phyloP scores from a whole-genome alignment of 2,329 filamentous ascomycete genomes.

The Aspergillus versicolor region DNA sequence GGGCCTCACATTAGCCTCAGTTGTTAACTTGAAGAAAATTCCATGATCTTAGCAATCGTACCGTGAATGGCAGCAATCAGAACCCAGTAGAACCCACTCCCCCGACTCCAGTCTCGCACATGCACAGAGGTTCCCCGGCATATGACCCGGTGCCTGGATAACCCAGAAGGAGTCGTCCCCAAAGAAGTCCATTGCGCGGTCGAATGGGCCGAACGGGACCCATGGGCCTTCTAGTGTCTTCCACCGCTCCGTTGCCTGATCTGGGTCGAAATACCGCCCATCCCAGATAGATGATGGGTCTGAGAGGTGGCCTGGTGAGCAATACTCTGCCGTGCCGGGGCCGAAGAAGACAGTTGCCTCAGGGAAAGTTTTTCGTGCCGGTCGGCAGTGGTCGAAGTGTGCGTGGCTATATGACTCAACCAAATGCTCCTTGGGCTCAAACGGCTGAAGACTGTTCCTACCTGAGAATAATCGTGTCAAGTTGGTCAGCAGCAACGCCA shows the following conservation, averaged over 20 bases:
- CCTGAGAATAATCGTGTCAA: background rate
- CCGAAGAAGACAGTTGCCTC: background rate
- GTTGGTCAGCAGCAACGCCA: no score
- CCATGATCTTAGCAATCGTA: no score
- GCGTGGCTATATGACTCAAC: background rate
- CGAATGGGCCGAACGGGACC: background rate
- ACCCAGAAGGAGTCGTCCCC: background rate
- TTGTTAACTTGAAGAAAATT: no score
- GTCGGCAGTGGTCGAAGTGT: background rate
- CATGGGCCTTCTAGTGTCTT: background rate
- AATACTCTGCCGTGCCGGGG: background rate
- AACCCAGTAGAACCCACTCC: background rate
- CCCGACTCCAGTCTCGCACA: background rate
- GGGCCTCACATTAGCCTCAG: no score
- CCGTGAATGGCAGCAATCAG: background rate
- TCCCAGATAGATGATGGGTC: background rate
- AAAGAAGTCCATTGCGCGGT: background rate
- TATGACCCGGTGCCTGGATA: background rate
- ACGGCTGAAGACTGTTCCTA: background rate
- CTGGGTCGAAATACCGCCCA: background rate
- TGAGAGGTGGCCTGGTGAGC: background rate
- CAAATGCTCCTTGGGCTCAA: no score
- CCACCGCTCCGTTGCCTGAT: background rate
- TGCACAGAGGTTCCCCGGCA: background rate
- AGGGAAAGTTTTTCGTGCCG: background rate